A percentile compares a stretch with the other conserved stretches of the same genome.
Evolutionary conservation across 2,329 filamentous ascomycete species (phyloP).

Genomic region (Tolypocladium inflatum): DNA sequence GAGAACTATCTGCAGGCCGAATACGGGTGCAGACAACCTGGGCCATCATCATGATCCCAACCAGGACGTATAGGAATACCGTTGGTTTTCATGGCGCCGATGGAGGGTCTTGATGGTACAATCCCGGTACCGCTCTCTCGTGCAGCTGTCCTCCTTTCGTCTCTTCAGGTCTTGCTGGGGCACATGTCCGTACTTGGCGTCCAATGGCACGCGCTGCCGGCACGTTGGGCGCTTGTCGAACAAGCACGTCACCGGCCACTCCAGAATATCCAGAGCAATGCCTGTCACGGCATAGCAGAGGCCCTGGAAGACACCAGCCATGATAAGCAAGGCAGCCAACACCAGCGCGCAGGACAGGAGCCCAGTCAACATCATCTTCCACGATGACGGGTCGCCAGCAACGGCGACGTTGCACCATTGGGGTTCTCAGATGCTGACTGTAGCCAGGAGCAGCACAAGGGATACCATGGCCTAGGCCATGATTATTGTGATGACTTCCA

Average conservation of each 20-base stretch:
- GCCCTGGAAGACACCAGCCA: neutral
- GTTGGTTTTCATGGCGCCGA: neutral
- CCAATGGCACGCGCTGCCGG: neutral
- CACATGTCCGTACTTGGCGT: neutral
- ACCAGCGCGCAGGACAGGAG: conserved; percentile 5
- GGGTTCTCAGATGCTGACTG: conserved; percentile 18
- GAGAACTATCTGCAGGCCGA: conserved; percentile 17
- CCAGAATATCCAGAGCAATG: neutral
- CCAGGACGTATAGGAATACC: neutral
- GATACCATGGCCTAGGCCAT: neutral
- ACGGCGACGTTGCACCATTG: conserved; percentile 23
- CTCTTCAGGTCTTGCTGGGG: neutral
- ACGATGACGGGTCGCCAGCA: conserved; percentile 18
- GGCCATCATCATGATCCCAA: conserved; percentile 8
- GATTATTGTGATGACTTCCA: neutral
- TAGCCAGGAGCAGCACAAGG: conserved; percentile 4
- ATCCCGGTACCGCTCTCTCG: neutral
- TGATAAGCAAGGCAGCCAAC: neutral
- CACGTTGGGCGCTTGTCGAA: neutral
- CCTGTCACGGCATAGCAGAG: neutral
- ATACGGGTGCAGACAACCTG: conserved; percentile 11
- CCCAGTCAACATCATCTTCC: conserved; percentile 18
- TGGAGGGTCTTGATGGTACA: neutral
- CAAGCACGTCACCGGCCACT: neutral
- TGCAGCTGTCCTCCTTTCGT: neutral